Evolutionary conservation across 306 rosid genomes (phyloP).

Genomic region (Prunus davidiana): DNA sequence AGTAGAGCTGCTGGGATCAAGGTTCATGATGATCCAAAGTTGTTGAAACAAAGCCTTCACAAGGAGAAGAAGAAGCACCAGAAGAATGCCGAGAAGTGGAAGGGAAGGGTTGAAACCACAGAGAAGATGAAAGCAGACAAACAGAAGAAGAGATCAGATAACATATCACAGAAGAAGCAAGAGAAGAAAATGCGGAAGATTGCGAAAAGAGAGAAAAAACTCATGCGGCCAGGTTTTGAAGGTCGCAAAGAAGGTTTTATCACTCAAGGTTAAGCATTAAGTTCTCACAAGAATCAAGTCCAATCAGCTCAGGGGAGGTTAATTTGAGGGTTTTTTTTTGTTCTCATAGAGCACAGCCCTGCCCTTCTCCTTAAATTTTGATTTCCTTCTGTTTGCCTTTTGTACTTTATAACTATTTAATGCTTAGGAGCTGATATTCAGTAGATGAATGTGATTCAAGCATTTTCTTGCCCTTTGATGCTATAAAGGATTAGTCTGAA

Average conservation of each 20-base stretch:
- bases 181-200: conserved; percentile 70
- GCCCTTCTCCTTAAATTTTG: neutral
- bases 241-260: conserved; percentile 82
- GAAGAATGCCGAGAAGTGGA: conserved; percentile 76
- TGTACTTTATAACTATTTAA: neutral
- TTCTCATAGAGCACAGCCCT: neutral
- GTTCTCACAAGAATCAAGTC: neutral
- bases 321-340: neutral
- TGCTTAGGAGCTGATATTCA: neutral
- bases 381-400: neutral
- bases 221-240: conserved; percentile 84
- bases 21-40: conserved; percentile 80
- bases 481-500: too few species aligned
- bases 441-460: neutral
- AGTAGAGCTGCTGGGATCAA: conserved; percentile 77
- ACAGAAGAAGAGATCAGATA: conserved; percentile 70
- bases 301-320: neutral
- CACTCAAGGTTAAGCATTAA: conserved; percentile 28
- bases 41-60: conserved; percentile 48
- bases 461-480: too few species aligned
- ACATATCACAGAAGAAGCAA: conserved; percentile 55
- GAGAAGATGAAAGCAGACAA: conserved; percentile 69
- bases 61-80: conserved; percentile 71
- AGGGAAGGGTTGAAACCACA: conserved; percentile 59
- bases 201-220: conserved; percentile 86